These are phyloP conservation scores for Aspergillus neoniger DNA, from an alignment of 2,329 filamentous ascomycete genomes.

Conservation along the genomic window DNA sequence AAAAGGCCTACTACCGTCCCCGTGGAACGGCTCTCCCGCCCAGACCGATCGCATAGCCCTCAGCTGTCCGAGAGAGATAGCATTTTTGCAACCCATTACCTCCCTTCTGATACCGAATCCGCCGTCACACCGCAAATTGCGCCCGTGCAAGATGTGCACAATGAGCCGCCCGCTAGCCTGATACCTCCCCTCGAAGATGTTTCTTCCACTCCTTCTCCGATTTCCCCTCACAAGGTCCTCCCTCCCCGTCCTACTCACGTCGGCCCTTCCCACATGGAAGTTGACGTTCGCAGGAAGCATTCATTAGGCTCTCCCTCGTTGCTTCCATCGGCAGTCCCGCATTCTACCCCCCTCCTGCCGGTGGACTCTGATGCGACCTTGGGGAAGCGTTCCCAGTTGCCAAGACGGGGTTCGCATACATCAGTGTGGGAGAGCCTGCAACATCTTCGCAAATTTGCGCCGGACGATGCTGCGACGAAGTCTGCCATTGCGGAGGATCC, in stretches of 20 bases:
- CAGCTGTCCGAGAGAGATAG: conserved; percentile 64
- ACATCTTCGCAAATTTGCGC: conserved; percentile 25
- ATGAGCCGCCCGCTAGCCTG: conserved; percentile 35
- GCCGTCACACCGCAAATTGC: conserved; percentile 39
- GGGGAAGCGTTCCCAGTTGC: conserved; percentile 24
- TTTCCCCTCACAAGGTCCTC: conserved; percentile 33
- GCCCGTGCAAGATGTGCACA: conserved; percentile 31
- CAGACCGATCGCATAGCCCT: conserved; percentile 40
- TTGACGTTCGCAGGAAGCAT: conserved; percentile 37
- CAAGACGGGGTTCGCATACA: conserved; percentile 22
- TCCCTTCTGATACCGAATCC: conserved; percentile 52
- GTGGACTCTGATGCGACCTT: conserved; percentile 29
- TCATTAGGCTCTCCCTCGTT: conserved; percentile 32
- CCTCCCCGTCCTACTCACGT: conserved; percentile 30
- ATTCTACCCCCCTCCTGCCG: conserved; percentile 29
- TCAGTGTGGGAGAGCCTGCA: conserved; percentile 23
- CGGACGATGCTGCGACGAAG: conserved; percentile 28
- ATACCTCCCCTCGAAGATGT: conserved; percentile 35
- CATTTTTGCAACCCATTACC: conserved; percentile 65
- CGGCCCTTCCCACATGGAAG: conserved; percentile 40
- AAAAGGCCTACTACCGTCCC: conserved; percentile 41
- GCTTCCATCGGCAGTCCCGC: conserved; percentile 27
- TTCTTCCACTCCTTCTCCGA: conserved; percentile 27
- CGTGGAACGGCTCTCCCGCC: conserved; percentile 29
- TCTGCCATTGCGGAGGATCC: conserved; percentile 22